A percentile compares a stretch with the other conserved stretches of the same genome.
Evolutionary conservation across 208 protist genomes (phyloP).

Genomic region (Acanthamoeba royreba): DNA sequence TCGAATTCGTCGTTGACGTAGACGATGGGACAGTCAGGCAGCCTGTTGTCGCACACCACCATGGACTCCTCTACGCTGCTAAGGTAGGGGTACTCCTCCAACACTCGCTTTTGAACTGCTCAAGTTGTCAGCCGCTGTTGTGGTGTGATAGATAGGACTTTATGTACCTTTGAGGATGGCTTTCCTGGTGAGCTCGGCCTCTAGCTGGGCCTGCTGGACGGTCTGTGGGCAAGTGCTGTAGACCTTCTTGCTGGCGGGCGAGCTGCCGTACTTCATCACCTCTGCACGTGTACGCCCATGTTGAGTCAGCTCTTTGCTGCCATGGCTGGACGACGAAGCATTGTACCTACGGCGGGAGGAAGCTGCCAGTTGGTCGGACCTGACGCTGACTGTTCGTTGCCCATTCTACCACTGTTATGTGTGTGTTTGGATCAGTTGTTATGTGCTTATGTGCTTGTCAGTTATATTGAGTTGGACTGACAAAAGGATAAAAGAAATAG

Average conservation of each 20-base stretch:
- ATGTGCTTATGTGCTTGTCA: neutral
- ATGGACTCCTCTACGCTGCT: neutral
- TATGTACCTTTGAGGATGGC: neutral
- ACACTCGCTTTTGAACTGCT: neutral
- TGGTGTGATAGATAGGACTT: no score
- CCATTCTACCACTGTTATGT: neutral
- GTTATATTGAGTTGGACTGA: neutral
- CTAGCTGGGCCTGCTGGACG: neutral
- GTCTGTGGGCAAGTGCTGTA: neutral
- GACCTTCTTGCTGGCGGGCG: neutral
- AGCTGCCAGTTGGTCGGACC: neutral
- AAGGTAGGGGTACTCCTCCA: neutral
- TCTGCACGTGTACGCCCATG: neutral
- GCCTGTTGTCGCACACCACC: neutral
- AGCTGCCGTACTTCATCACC: neutral
- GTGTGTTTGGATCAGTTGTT: neutral
- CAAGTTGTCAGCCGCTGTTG: no score
- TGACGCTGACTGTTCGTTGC: neutral
- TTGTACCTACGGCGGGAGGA: no score
- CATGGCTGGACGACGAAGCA: no score
- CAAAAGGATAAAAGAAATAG: no score
- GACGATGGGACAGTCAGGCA: neutral
- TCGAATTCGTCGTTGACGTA: conserved; percentile 8
- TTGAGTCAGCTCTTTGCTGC: no score
- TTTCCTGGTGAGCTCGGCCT: neutral